Evolutionary conservation across 2,329 filamentous ascomycete genomes (phyloP).

Genomic region (Phoma sp.): DNA sequence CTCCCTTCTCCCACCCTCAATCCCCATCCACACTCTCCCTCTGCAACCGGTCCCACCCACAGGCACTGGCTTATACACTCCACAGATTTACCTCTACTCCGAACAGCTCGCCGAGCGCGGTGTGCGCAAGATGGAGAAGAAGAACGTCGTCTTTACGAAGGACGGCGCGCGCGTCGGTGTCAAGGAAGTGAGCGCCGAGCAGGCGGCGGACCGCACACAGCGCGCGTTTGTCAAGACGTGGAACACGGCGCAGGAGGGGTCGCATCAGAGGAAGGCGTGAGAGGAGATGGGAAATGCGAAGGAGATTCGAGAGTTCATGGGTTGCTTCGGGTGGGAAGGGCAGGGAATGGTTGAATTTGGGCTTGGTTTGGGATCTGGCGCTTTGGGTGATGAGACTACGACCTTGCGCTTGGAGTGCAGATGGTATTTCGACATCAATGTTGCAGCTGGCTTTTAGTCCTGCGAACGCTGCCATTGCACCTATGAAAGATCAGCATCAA

Average conservation of each 20-base stretch:
- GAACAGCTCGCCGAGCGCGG: conserved; percentile 70
- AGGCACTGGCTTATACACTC: neutral
- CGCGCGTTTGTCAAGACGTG: conserved; percentile 60
- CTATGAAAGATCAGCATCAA: too few relatives aligned
- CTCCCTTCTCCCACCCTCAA: neutral
- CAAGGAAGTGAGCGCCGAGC: conserved; percentile 70
- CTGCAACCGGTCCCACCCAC: conserved; percentile 1
- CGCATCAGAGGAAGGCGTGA: conserved; percentile 9
- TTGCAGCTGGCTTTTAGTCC: too few relatives aligned
- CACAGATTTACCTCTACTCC: conserved; percentile 68
- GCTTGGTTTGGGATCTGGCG: too few relatives aligned
- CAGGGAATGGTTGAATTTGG: too few relatives aligned
- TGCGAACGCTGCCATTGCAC: too few relatives aligned
- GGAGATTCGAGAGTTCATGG: too few relatives aligned
- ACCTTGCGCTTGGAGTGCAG: too few relatives aligned
- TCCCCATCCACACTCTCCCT: neutral
- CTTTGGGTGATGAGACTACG: too few relatives aligned
- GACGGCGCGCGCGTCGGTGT: conserved; percentile 76
- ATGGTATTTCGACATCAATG: too few relatives aligned
- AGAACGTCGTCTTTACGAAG: conserved; percentile 76
- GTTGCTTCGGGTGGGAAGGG: neutral
- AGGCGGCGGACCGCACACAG: conserved; percentile 76
- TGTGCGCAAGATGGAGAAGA: conserved; percentile 73
- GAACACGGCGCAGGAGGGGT: conserved; percentile 46
- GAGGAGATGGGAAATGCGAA: neutral